Conservation (phyloP, 2,329 filamentous ascomycete species). For the Trichoderma atroviride region DNA sequence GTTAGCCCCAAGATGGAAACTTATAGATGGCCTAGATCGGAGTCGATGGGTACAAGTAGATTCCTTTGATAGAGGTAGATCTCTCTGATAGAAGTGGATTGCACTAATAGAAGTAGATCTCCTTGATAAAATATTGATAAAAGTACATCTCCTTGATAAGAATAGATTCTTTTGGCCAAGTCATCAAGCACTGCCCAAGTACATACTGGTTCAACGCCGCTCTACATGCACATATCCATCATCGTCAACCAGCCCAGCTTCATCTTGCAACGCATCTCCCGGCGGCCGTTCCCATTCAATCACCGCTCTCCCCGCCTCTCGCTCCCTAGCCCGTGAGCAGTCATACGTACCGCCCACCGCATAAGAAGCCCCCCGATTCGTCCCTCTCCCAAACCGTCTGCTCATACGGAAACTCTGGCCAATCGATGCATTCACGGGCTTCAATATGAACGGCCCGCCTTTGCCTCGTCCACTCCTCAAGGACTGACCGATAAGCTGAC, state of each 20-base stretch:
- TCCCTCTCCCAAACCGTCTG: background rate
- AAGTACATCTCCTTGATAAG: no score
- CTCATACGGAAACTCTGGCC: constrained; percentile 28
- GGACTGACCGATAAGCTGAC: constrained; percentile 34
- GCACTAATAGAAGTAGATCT: no score
- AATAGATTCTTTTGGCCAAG: no score
- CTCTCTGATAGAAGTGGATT: no score
- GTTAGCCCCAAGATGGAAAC: no score
- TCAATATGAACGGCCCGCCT: constrained; percentile 29
- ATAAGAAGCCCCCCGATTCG: background rate
- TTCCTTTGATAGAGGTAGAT: no score
- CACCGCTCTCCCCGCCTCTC: background rate
- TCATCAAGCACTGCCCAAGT: no score
- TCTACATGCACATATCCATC: background rate
- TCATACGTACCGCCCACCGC: background rate
- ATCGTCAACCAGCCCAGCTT: background rate
- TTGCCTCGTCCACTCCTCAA: constrained; percentile 35
- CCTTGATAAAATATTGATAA: no score
- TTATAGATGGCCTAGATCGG: no score
- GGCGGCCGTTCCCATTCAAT: constrained; percentile 3
- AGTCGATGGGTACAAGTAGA: no score
- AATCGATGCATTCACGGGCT: constrained; percentile 33
- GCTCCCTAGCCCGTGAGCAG: background rate
- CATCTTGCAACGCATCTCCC: background rate
- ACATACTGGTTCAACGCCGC: background rate